phyloP scores from a whole-genome alignment of 2,329 filamentous ascomycete genomes.

The Elsinoe batatas region DNA sequence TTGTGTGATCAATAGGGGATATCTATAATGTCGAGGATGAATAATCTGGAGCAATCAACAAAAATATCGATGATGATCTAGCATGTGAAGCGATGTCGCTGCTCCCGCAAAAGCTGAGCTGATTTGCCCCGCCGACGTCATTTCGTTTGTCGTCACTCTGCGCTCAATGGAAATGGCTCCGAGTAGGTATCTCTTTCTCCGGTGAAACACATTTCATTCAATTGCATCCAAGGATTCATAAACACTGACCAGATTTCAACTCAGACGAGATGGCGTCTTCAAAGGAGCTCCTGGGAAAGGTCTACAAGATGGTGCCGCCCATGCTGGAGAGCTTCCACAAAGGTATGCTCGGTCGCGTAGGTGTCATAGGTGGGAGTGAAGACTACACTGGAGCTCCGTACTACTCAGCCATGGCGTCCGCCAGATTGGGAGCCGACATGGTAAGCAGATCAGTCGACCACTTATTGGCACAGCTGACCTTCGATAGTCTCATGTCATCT shows the following conservation, averaged over 20 bases:
- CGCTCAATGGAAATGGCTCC: not conserved
- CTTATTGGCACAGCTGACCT: not conserved
- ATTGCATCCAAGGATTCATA: not conserved
- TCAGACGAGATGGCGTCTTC: conserved; percentile 43
- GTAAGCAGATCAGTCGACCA: conserved; percentile 37
- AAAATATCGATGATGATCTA: conserved; percentile 10
- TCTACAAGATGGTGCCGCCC: conserved; percentile 83
- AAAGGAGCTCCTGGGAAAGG: conserved; percentile 66
- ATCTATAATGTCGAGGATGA: no score
- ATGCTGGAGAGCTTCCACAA: conserved; percentile 96
- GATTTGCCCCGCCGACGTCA: conserved; percentile 11
- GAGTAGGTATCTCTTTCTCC: conserved; percentile 2
- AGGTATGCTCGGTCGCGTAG: conserved; percentile 85
- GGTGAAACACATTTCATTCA: not conserved
- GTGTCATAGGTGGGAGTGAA: conserved; percentile 86
- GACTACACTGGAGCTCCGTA: conserved; percentile 97
- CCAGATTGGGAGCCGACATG: conserved; percentile 82
- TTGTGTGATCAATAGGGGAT: not conserved
- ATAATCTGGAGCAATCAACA: not conserved
- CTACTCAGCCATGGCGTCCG: conserved; percentile 95
- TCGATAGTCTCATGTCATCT: conserved; percentile 78
- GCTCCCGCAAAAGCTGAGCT: not conserved
- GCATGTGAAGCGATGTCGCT: conserved; percentile 9
- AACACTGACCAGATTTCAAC: not conserved
- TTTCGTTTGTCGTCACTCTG: conserved; percentile 12